Evolutionary conservation across 1,139 yeast genomes (phyloP), one percentile per base, ranked within the genome.

Genomic region (Yamadazyma atlantica): DNA sequence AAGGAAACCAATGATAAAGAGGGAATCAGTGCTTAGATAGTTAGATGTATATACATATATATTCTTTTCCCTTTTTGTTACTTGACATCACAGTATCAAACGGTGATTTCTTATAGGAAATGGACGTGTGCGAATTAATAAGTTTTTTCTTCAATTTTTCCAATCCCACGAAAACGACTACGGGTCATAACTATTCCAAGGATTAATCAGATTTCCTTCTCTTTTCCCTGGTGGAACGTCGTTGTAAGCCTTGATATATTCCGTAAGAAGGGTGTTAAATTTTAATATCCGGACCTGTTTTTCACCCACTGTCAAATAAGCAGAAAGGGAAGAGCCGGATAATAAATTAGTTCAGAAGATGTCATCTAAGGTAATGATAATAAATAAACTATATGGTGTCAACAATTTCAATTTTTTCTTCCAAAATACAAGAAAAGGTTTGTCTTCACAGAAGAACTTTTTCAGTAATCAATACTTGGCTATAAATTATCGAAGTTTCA

Each of bases 201-300:
- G n/a, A n/a, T n/a, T n/a, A n/a, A n/a, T n/a, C n/a, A n/a, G n/a
- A n/a, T 19, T 19, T 23, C 9, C 11, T 23, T 7, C 26, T 23
- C 26, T 48, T 59, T 60, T 14, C 57, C 73, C 43, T 73, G 79
- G 80, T 73, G n/a, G n/a, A n/a, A n/a, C n/a, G n/a, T n/a, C n/a
- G n/a, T n/a, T n/a, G n/a, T n/a, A n/a, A n/a, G n/a, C n/a, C n/a
- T n/a, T n/a, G n/a, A n/a, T n/a, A n/a, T n/a, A n/a, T n/a, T n/a
- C n/a, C n/a, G n/a, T n/a, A n/a, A n/a, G n/a, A n/a, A n/a, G n/a
- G n/a, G n/a, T n/a, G n/a, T n/a, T n/a, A n/a, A n/a, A n/a, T n/a
- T n/a, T n/a, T n/a, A n/a, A n/a, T n/a, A n/a, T n/a, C n/a, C n/a
- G n/a, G n/a, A n/a, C n/a, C n/a, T n/a, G n/a, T n/a, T n/a, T n/a